These are phyloP conservation scores for Talaromyces atroroseus DNA, from an alignment of 2,329 filamentous ascomycete species.

Conservation along the genomic window DNA sequence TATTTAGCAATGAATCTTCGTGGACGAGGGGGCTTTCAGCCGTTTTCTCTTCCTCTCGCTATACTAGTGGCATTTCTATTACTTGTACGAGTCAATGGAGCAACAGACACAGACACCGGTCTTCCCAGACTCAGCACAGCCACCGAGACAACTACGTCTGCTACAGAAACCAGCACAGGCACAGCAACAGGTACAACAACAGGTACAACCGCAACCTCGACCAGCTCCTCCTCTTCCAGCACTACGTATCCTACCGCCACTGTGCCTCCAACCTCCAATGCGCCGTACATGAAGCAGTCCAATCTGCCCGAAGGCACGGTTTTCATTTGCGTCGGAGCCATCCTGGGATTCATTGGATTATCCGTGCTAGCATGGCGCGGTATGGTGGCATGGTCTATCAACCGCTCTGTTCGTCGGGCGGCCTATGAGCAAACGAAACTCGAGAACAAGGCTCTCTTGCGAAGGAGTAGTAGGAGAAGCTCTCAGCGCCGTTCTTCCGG, in stretches of 20 bases:
- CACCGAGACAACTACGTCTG: neutral
- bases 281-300: conserved; percentile 88
- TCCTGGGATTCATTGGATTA: conserved; percentile 74
- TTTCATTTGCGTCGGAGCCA: conserved; percentile 89
- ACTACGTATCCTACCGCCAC: conserved; percentile 59
- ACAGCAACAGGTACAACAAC: conserved; percentile 16
- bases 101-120: conserved; percentile 7
- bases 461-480: conserved; percentile 33
- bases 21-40: neutral
- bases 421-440: conserved; percentile 66
- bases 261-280: conserved; percentile 75
- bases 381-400: conserved; percentile 82
- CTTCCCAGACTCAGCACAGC: conserved; percentile 7
- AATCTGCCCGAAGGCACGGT: conserved; percentile 84
- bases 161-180: conserved; percentile 34
- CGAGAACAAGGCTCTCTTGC: conserved; percentile 62
- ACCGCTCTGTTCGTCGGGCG: conserved; percentile 82
- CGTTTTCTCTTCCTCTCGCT: neutral
- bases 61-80: conserved; percentile 5
- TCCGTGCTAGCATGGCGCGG: conserved; percentile 83
- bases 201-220: conserved; percentile 45
- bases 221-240: conserved; percentile 45
- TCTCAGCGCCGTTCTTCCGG: conserved; percentile 21
- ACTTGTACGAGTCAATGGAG: conserved; percentile 5
- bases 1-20: conserved; percentile 4